Base-by-base conservation (phyloP, 2,329 filamentous ascomycete species). In the Juglanconis oblonga region DNA sequence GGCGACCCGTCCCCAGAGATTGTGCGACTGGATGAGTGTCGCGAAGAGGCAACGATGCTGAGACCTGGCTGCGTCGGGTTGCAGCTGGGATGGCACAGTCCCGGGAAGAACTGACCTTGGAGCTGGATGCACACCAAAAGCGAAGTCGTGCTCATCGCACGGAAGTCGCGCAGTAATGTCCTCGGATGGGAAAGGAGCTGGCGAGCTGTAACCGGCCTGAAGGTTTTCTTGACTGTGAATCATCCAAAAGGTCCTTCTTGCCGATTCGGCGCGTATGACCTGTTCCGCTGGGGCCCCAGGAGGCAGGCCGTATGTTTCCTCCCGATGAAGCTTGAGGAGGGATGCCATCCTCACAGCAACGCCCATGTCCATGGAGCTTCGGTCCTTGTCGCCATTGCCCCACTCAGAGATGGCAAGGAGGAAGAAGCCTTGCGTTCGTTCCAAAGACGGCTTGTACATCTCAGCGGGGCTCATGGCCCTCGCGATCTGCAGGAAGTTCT, bases 221-320 rank as follows among this genome's bases (percentile, higher is more conserved):
- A 76, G 66, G 60, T 74, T 74, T 60, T 74, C 72, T 45, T 72
- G 70, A 53, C 67, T 73, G 57, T 73, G 67, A 6, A 75, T 66
- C 68, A 76, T 71, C 74, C 74, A 76, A 62, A 74, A 74, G 0
- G 71, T 73, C 9, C 73, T 65, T 5, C 73, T 64, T 1, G 73
- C 73, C 32, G 68, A 68, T 55, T 75, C 73, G 17, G 69, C 66
- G 4, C 67, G 61, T 6, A 75, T 69, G 14, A 73, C 59, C n/a
- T 70, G 64, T 6, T 74, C 69, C 6, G 67, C 61, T 0, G 67
- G 61, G 4, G 68, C 68, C 29, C 62, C 60, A 0, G 61, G 52
- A 1, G 67, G 64, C 0, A 75, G 62, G 1, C 57, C 47, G 55
- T 75, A 76, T 1, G 71, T 70, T 44, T 75, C 73, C 61, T 76